Base-by-base conservation (phyloP, 2,329 filamentous ascomycete species). In the Colletotrichum caudatum region DNA sequence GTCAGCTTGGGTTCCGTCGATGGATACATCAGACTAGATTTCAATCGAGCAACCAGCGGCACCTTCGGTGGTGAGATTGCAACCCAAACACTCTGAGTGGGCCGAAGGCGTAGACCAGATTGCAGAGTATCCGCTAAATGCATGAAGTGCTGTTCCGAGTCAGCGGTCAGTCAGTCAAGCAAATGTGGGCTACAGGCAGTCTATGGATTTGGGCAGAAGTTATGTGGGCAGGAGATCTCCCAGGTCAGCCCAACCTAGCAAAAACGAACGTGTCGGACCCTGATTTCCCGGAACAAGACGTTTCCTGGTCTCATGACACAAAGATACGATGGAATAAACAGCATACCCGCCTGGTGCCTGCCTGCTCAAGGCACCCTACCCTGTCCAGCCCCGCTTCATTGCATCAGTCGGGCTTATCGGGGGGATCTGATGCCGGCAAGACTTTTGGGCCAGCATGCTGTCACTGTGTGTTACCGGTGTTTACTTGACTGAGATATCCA, bases 101-200 rank as follows among this genome's bases (percentile, higher is more conserved):
- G 33, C 7, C 3, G 4, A n/a, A 29, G 29, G 7, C 3, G 29
- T 14, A 35, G 18, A 35, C 29, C 41, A 39, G 11, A 20, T 35
- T 44, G 12, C 29, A 59, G 23, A 67, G 18, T 23, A 33, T 54
- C 26, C 23, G 20, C 20, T 26, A 18, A n/a, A 53, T 11, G 53
- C 41, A 41, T 35, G 20, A 64, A 23, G 63, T 16, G 41, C 23
- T 56, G 14, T 26, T 26, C 33, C 65, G 69, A 72, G 66, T 69
- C 48, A 72, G 69, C 59, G 56, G 51, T 64, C 33, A 46, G 48
- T 71, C 26, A 46, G 48, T 71, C 26, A 63, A 26, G 65, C 53
- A 69, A 48, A 48, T 44, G 69, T 60, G 69, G 69, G 50, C 59
- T 60, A 37, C 23, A 12, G 33, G 29, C 29, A 29, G 29, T 29